These are phyloP conservation scores for Castanopsis chinensis DNA, from an alignment of 306 rosid genomes.

Conservation along the genomic window DNA sequence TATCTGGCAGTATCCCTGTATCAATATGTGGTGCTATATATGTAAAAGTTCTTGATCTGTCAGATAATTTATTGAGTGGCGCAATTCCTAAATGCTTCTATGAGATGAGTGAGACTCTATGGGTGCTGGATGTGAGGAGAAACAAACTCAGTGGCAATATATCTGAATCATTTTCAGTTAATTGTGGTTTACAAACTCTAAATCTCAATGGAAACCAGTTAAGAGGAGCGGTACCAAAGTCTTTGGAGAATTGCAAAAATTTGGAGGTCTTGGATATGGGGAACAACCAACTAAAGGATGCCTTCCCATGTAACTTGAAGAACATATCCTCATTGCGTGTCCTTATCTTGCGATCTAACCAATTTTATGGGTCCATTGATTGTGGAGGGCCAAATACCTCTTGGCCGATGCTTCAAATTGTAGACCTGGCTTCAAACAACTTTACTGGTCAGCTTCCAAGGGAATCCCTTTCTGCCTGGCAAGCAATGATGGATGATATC, in stretches of 20 bases:
- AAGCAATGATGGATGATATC: slow-evolving; percentile 10
- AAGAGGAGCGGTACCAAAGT: slow-evolving; percentile 16
- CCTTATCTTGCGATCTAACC: slow-evolving; percentile 35
- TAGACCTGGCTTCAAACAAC: slow-evolving; percentile 21
- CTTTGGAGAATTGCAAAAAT: rapidly evolving
- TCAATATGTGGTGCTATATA: not conserved
- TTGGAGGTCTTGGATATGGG: slow-evolving; percentile 43
- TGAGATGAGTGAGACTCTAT: not conserved
- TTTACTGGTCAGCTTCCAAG: not conserved
- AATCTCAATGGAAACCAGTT: slow-evolving; percentile 27
- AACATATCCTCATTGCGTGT: slow-evolving; percentile 17
- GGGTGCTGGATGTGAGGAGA: not conserved
- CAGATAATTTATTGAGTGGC: slow-evolving; percentile 3
- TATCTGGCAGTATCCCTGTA: slow-evolving; percentile 5
- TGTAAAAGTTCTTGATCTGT: not conserved
- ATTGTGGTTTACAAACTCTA: slow-evolving; percentile 27
- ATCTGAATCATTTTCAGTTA: slow-evolving; percentile 5
- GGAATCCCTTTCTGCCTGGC: not conserved
- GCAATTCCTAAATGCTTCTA: slow-evolving; percentile 37
- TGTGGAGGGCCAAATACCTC: not conserved
- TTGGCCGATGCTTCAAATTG: slow-evolving; percentile 40
- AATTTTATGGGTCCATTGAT: not conserved
- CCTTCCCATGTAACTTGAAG: slow-evolving; percentile 15
- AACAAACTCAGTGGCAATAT: not conserved
- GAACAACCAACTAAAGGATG: slow-evolving; percentile 8